phyloP scores from a whole-genome alignment of 2,329 filamentous ascomycete species.

The Aureobasidium sp. region DNA sequence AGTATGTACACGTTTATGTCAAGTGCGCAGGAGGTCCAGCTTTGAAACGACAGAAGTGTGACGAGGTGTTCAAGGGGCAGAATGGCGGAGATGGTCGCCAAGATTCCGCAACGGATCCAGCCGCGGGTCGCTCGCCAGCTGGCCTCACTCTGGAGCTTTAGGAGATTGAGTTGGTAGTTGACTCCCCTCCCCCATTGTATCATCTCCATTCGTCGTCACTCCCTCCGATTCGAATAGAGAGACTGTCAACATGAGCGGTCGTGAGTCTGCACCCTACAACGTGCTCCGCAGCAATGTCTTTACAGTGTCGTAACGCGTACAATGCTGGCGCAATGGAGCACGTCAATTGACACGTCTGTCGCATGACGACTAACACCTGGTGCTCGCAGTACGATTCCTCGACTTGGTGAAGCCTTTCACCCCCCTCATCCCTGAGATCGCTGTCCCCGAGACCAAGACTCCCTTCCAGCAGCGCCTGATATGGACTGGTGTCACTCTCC shows the following conservation, averaged over 20 bases:
- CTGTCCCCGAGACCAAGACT: constrained; percentile 95
- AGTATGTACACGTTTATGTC: not conserved
- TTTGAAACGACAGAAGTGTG: not conserved
- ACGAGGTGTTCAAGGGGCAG: not conserved
- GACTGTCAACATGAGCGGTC: constrained; percentile 47
- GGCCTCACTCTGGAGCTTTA: constrained; percentile 17
- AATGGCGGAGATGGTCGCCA: constrained; percentile 12
- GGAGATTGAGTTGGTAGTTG: constrained; percentile 4
- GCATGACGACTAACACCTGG: constrained; percentile 21
- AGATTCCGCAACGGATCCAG: constrained; percentile 10
- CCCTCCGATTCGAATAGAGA: constrained; percentile 15
- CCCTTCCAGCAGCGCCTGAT: constrained; percentile 80
- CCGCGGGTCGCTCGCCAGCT: constrained; percentile 2
- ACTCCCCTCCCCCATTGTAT: constrained; percentile 16
- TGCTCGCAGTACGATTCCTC: constrained; percentile 81
- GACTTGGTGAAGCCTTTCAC: constrained; percentile 99
- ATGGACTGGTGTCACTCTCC: constrained; percentile 60
- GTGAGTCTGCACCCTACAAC: constrained; percentile 37
- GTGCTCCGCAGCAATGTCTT: not conserved
- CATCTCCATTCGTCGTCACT: constrained; percentile 10
- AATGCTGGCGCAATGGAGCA: not conserved
- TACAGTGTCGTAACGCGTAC: not conserved
- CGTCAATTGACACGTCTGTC: constrained; percentile 8
- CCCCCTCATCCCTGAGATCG: constrained; percentile 98
- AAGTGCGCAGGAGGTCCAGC: not conserved